Evolutionary conservation across 805 yeast genomes (phyloP), one percentile per base, ranked within the genome.

Genomic region (Yueomyces sp.): DNA sequence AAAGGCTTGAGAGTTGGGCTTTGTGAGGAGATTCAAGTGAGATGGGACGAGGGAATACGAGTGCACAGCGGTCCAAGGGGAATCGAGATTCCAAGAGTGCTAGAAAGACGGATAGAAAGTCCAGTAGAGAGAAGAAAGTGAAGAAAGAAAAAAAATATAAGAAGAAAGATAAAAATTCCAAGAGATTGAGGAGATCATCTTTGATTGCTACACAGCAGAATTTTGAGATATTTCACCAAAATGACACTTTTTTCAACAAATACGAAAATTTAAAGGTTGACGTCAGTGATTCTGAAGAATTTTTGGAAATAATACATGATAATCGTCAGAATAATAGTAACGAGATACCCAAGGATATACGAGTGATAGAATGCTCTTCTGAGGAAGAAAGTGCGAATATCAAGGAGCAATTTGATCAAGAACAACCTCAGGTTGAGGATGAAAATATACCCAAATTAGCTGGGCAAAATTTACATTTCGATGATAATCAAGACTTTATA

Each of bases 401-500:
- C 7, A 11, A 31, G 7, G 11, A 8, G 11, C 37, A 34, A 34
- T 12, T 31, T 26, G 28, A 30, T 29, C 11, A 34, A 34, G 37
- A 34, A 34, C 37, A 19, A 19, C 19, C 19, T 19, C 19, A 19
- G 33, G 6, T 4, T 4, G 28, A 33, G 27, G 40, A 32, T 5
- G 12, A 36, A 28, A 3, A 31, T 11, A 26, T 27, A 9, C 27
- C 36, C 19, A 28, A 44, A 11, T 6, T 39, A 29, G n/a, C 40
- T 2, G 19, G 19, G n/a, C 37, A 37, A 28, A 19, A 19, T 19
- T 19, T 2, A 19, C 44, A 39, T 11, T 33, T 52, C 27, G 46
- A 45, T 3, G 41, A 41, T 1, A 69, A 69, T 45, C 60, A 55
- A 5, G 74, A 70, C 47, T 70, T 64, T 49, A 70, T 70, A 33